Conservation (phyloP, 1,139 yeast genomes). For the Yamadazyma jaroonii region DNA sequence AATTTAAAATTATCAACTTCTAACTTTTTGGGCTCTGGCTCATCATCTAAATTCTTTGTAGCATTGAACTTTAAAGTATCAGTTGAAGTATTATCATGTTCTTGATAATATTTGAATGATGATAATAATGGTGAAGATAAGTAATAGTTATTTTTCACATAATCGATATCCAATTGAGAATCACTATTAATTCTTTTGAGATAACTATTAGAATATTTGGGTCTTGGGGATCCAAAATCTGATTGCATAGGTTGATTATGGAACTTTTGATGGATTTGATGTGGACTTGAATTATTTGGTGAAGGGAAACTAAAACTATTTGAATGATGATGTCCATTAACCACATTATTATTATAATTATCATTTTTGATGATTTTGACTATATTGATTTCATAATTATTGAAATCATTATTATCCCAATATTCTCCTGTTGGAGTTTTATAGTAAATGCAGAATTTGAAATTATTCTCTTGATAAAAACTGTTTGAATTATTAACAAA, state of each 20-base stretch:
- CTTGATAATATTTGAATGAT: slow-evolving; percentile 8
- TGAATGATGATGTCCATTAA: not conserved
- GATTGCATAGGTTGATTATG: not conserved
- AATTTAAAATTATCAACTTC: slow-evolving; percentile 4
- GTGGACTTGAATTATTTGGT: not conserved
- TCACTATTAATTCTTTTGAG: slow-evolving; percentile 37
- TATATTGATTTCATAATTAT: slow-evolving; percentile 58
- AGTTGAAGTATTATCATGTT: slow-evolving; percentile 5
- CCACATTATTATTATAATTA: slow-evolving; percentile 1
- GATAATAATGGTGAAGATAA: slow-evolving; percentile 40
- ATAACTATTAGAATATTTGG: slow-evolving; percentile 40
- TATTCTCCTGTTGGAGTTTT: slow-evolving; percentile 46
- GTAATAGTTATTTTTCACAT: slow-evolving; percentile 35
- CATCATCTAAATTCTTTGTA: slow-evolving; percentile 6
- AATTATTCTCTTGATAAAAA: slow-evolving; percentile 21
- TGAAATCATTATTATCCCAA: slow-evolving; percentile 73
- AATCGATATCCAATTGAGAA: slow-evolving; percentile 24
- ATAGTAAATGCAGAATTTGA: slow-evolving; percentile 61
- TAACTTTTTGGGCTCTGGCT: not conserved
- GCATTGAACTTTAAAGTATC: slow-evolving; percentile 5
- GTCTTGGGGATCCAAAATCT: slow-evolving; percentile 17
- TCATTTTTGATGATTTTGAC: slow-evolving; percentile 19
- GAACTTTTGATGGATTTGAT: not conserved
- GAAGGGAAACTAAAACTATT: slow-evolving; percentile 1
- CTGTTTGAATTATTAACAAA: slow-evolving; percentile 19